Evolutionary conservation across 805 yeast species (phyloP), one percentile per base, ranked within the genome.

Genomic region (Komagataella kurtzmanii): DNA sequence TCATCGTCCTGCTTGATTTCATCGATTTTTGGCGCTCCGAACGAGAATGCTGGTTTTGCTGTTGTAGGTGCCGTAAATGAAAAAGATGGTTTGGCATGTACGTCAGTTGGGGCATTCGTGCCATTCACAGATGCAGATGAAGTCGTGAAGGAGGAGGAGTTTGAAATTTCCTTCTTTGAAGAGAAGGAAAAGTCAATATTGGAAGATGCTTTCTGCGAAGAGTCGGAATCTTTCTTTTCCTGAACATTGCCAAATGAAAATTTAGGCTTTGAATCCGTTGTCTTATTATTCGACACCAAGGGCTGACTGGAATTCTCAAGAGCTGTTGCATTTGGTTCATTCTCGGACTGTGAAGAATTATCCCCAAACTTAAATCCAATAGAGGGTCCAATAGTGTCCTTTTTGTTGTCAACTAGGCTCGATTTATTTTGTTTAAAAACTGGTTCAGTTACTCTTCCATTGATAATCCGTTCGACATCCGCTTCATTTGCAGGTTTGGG

Each of bases 61-160:
- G 14, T 36, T 36, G 23, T 44, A 17, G 24, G 7, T 48, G 21
- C 12, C 7, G 58, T 59, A 50, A 59, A 59, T 5, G 50, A 17
- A 49, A 58, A 53, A 6, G 55, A 49, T 44, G 60, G 56, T 17
- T 51, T 50, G 3, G 23, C 46, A 10, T 50, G 17, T 40, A 49
- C 54, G 5, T 47, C 50, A 8, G 50, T 23, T 7, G 45, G 46
- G 14, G n/a, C 19, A 40, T 17, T 40, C 3, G n/a, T 44, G 19
- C 24, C 47, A 5, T 30, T 19, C 10, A 49, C n/a, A 24, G 47
- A 40, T 6, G 50, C n/a, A 24, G 47, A 40, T 6, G 50, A n/a
- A 14, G 45, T 21, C 7, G 48, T 50, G 21, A 50, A 51, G 17
- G 47, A 43, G 23, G 48, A 48, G 8, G 44, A 14, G 7, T 47